Evolutionary conservation across 352 stramenopile species (phyloP).

Genomic region (Phytophthora litchii): DNA sequence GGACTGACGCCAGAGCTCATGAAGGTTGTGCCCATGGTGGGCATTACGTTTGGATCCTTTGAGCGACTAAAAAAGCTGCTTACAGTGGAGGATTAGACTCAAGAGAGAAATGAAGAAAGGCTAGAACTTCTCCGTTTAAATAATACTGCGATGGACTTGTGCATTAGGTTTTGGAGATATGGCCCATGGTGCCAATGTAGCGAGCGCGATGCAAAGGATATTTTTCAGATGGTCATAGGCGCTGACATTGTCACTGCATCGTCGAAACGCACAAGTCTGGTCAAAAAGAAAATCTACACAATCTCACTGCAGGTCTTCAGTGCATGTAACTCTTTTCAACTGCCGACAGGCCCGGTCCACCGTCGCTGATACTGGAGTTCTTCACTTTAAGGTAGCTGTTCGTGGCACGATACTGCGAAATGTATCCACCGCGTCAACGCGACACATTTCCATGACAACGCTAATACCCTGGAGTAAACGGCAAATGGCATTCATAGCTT

Average conservation of each 20-base stretch:
- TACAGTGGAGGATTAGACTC: constrained; percentile 65
- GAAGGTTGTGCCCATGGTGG: constrained; percentile 98
- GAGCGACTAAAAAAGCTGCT: constrained; percentile 94
- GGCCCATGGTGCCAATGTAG: not conserved
- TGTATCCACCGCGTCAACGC: constrained; percentile 34
- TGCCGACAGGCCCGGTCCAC: not conserved
- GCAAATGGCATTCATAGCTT: constrained; percentile 14
- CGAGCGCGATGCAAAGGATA: not conserved
- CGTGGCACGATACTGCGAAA: constrained; percentile 30
- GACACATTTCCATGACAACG: constrained; percentile 11
- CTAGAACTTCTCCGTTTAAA: constrained; percentile 40
- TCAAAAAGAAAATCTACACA: too few relatives aligned
- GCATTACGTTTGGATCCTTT: constrained; percentile 96
- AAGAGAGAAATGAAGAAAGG: constrained; percentile 20
- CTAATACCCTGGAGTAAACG: constrained; percentile 6
- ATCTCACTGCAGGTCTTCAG: too few relatives aligned
- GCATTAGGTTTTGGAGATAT: not conserved
- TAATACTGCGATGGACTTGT: constrained; percentile 27
- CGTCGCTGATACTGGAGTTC: constrained; percentile 4
- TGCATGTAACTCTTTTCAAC: too few relatives aligned
- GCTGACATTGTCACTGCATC: too few relatives aligned
- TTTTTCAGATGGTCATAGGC: too few relatives aligned
- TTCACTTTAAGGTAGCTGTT: not conserved
- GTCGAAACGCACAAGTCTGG: too few relatives aligned
- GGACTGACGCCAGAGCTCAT: constrained; percentile 94